Evolutionary conservation across 768 basidiomycete species (phyloP).

Genomic region (Boletus rubescentipes): DNA sequence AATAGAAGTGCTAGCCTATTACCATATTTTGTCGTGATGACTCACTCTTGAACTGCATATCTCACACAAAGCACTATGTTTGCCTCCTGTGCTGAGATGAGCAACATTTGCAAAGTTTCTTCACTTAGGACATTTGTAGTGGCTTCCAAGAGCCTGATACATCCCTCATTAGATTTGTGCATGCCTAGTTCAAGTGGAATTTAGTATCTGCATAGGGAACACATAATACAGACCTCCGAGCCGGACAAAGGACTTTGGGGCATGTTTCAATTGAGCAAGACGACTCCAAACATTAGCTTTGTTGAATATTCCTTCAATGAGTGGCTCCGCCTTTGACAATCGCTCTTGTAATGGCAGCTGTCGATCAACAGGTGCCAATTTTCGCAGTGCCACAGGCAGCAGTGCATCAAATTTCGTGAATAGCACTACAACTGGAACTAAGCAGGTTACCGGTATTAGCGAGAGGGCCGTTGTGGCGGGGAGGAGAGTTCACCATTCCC

Average conservation of each 20-base stretch:
- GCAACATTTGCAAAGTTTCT: background rate
- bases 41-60: background rate
- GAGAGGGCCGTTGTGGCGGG: too few relatives aligned
- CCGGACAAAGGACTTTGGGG: background rate
- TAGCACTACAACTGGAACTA: constrained; percentile 5
- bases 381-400: background rate
- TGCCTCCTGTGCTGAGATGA: constrained; percentile 2
- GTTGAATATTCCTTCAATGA: background rate
- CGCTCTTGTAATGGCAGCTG: background rate
- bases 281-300: background rate
- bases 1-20: background rate
- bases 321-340: background rate
- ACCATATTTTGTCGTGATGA: background rate
- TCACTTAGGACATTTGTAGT: background rate
- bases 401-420: constrained; percentile 9
- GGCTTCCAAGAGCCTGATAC: background rate
- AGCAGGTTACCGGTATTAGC: background rate
- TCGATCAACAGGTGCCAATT: background rate
- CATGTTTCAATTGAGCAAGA: background rate
- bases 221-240: background rate
- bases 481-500: background rate
- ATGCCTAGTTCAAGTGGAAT: background rate
- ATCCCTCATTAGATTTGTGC: background rate
- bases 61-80: constrained; percentile 2
- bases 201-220: too few relatives aligned